Conservation (phyloP, 495 filamentous ascomycete species). For the Letharia columbiana region DNA sequence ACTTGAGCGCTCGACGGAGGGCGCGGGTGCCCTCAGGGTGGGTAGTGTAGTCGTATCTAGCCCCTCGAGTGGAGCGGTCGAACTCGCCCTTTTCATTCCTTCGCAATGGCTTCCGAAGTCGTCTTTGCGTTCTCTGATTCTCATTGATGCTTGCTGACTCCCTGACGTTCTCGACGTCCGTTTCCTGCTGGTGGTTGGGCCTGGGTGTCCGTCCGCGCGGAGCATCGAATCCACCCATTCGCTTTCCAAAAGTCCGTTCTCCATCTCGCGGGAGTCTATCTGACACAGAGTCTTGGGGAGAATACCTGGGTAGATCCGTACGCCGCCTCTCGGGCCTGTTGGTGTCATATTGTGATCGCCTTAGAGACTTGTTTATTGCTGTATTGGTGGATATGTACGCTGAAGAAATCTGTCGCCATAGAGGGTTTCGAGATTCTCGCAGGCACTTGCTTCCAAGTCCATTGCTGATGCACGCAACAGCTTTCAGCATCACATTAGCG, state of each 20-base stretch:
- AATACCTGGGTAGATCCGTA: neutral
- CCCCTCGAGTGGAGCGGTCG: neutral
- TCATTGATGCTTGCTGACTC: conserved; percentile 7
- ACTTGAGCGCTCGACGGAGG: conserved; percentile 8
- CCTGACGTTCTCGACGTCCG: conserved; percentile 3
- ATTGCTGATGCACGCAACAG: neutral
- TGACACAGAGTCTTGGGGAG: neutral
- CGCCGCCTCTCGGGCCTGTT: neutral
- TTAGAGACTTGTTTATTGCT: conserved; percentile 22
- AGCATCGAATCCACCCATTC: neutral
- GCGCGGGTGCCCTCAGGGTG: conserved; percentile 12
- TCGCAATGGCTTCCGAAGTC: neutral
- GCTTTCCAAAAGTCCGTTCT: neutral
- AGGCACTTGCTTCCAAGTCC: neutral
- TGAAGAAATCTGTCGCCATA: neutral
- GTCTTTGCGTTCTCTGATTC: neutral
- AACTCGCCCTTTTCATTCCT: neutral
- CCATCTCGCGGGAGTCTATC: neutral
- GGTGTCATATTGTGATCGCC: conserved; percentile 12
- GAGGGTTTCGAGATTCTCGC: neutral
- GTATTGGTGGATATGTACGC: conserved; percentile 19
- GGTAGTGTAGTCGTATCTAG: conserved; percentile 1
- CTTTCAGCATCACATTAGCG: conserved; percentile 13
- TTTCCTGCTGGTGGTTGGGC: conserved; percentile 12
- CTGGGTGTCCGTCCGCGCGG: neutral